Percentiles rank a stretch among this genome's conserved stretches.
phyloP scores from a whole-genome alignment of 768 basidiomycete genomes.

The Macrolepiota albuminosa region DNA sequence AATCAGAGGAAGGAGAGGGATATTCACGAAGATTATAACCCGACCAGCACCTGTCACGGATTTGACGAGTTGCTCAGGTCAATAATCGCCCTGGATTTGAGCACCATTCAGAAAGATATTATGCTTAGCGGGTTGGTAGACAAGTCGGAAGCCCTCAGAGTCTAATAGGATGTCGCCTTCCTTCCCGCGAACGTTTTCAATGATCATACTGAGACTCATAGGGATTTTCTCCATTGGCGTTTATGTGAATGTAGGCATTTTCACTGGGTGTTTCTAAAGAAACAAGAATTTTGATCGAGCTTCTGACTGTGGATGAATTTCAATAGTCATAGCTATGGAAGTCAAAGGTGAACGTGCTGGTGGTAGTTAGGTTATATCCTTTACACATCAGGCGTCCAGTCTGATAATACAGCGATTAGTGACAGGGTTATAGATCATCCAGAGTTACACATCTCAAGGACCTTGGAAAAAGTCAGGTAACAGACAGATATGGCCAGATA shows the following conservation, averaged over 20 bases:
- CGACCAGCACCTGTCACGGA: slow-evolving; percentile 53
- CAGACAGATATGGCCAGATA: neutral
- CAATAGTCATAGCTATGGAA: neutral
- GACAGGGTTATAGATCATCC: neutral
- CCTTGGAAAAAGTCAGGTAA: neutral
- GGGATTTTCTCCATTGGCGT: slow-evolving; percentile 31
- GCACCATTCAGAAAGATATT: slow-evolving; percentile 45
- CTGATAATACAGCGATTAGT: neutral
- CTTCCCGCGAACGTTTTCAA: slow-evolving; percentile 53
- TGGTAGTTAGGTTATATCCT: neutral
- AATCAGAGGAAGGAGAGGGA: neutral
- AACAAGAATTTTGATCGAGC: slow-evolving; percentile 32
- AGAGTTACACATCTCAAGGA: no score
- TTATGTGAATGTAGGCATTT: slow-evolving; percentile 33
- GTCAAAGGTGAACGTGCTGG: neutral
- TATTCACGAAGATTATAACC: slow-evolving; percentile 51
- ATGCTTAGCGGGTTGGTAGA: slow-evolving; percentile 34
- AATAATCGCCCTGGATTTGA: slow-evolving; percentile 52
- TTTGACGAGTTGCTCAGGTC: slow-evolving; percentile 59
- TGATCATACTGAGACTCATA: slow-evolving; percentile 24
- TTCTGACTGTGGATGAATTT: slow-evolving; percentile 17
- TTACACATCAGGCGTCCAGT: neutral
- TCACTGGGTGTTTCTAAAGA: slow-evolving; percentile 32
- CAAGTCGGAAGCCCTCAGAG: slow-evolving; percentile 47
- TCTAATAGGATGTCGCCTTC: slow-evolving; percentile 42